Base-by-base conservation (phyloP, 495 filamentous ascomycete species). In the Penicillium arizonense region DNA sequence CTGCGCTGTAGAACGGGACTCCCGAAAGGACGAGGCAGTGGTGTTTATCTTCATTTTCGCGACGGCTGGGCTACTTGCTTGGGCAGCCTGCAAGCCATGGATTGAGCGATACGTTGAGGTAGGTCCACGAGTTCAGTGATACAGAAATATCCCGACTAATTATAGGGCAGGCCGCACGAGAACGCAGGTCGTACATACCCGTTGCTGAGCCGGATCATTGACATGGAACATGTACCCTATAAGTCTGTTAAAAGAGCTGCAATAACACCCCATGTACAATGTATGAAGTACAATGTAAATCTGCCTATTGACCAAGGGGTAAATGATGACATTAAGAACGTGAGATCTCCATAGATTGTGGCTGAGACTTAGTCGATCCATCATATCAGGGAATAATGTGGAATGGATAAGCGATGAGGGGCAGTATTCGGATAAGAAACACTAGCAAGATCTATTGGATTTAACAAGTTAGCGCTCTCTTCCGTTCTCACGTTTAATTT, bases 41-140 rank as follows among this genome's bases (percentile, higher is more conserved):
- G 92, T 98, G 0, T 88, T 92, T 65, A 87, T 91, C 5, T 98
- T 98, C 65, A 90, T 98, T 21, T 71, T 91, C 50, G 87, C 89
- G 32, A 97, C 92, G 5, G 77, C 83, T n/a, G 89, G 89, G 3
- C 64, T 98, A 56, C 73, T 97, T 48, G 79, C 76, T 28, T 97
- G 89, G 84, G 93, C 94, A 1, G 82, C 81, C 13, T 68, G 88
- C 14, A 85, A 84, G 68, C 77, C 83, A 33, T 87, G 86, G 74
- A 77, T 86, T 26, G 71, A 79, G 51, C 76, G 77, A 58, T 85
- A 77, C 72, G 59, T 78, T 45, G 81, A 82, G 68, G 80, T 78
- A 68, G 64, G 75, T 53, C 28, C 28, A 30, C 28, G 28, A 30
- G 5, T 30, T 30, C 6, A 30, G 28, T 30, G 28, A 30, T 30